These are phyloP conservation scores for Coemansia sp. DNA, from an alignment of 192 early-diverging fungal genomes.

Conservation along the genomic window DNA sequence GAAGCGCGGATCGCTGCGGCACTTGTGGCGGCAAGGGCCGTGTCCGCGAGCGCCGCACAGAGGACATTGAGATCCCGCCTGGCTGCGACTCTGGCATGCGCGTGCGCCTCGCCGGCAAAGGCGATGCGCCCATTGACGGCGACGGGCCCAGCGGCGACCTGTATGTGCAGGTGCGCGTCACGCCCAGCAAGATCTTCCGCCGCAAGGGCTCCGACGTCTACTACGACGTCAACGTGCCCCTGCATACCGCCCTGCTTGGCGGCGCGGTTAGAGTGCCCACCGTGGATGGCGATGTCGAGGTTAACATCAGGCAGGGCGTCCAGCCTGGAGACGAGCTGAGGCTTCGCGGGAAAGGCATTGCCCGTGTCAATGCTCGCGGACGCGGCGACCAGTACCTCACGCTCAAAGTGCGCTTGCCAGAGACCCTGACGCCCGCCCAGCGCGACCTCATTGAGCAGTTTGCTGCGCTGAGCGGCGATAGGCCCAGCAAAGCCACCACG, in stretches of 20 bases:
- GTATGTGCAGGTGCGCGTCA: slow-evolving; percentile 75
- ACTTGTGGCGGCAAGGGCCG: slow-evolving; percentile 80
- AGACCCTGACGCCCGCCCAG: slow-evolving; percentile 48
- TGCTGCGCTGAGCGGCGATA: slow-evolving; percentile 19
- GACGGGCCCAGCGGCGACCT: slow-evolving; percentile 80
- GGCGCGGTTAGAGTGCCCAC: slow-evolving; percentile 85
- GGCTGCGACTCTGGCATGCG: slow-evolving; percentile 82
- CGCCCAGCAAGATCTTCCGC: slow-evolving; percentile 72
- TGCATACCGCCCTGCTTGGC: slow-evolving; percentile 85
- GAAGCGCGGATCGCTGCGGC: slow-evolving; percentile 64
- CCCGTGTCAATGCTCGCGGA: slow-evolving; percentile 54
- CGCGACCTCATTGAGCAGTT: slow-evolving; percentile 64
- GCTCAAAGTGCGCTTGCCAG: slow-evolving; percentile 81
- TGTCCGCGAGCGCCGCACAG: slow-evolving; percentile 68
- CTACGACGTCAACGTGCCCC: slow-evolving; percentile 71
- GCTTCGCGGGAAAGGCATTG: slow-evolving; percentile 76
- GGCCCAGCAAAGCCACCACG: background rate
- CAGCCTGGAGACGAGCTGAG: slow-evolving; percentile 87
- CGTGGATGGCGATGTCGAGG: slow-evolving; percentile 93
- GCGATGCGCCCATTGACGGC: slow-evolving; percentile 74
- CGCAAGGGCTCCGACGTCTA: slow-evolving; percentile 81
- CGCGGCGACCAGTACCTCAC: slow-evolving; percentile 91
- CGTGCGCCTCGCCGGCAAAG: slow-evolving; percentile 74
- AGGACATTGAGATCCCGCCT: slow-evolving; percentile 77
- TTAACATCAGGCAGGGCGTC: slow-evolving; percentile 78